A percentile compares a stretch with the other conserved stretches of the same genome.
Evolutionary conservation across 352 stramenopile species (phyloP).

Genomic region (Nothophytophthora sp.): DNA sequence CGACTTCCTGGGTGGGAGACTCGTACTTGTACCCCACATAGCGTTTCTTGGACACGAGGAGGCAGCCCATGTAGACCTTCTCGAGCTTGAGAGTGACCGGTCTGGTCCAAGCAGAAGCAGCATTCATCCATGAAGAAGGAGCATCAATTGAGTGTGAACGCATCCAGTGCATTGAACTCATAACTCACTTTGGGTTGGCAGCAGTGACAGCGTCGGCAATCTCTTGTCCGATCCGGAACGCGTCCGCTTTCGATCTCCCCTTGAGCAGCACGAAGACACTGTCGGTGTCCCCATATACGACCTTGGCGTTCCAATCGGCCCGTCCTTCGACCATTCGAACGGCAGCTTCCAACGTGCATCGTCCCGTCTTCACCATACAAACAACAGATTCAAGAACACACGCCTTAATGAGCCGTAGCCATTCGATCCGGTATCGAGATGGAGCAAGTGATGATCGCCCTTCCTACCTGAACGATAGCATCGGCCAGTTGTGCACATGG

Average conservation of each 20-base stretch:
- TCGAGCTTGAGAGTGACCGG: conserved; percentile 85
- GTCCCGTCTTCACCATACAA: conserved; percentile 49
- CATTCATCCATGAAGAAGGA: neutral
- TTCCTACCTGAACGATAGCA: conserved; percentile 95
- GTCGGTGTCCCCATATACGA: conserved; percentile 99
- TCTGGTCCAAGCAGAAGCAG: conserved; percentile 18
- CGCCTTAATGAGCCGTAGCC: too few species aligned
- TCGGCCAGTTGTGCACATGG: conserved; percentile 96
- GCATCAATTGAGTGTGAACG: neutral
- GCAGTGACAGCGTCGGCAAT: conserved; percentile 88
- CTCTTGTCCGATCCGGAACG: conserved; percentile 94
- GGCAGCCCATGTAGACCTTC: conserved; percentile 93
- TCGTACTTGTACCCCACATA: conserved; percentile 93
- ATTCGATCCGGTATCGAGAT: too few species aligned
- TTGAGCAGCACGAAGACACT: conserved; percentile 98
- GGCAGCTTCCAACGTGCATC: conserved; percentile 93
- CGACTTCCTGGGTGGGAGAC: conserved; percentile 38
- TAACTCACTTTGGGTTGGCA: conserved; percentile 82
- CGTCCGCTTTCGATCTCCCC: conserved; percentile 92
- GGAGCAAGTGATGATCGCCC: neutral
- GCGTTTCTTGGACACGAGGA: conserved; percentile 96
- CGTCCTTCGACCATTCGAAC: conserved; percentile 91
- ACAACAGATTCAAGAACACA: neutral
- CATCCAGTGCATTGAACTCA: neutral
- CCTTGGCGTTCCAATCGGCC: conserved; percentile 83